These are phyloP conservation scores for Ambrosiella xylebori DNA, from an alignment of 2,329 filamentous ascomycete genomes.

Conservation along the genomic window DNA sequence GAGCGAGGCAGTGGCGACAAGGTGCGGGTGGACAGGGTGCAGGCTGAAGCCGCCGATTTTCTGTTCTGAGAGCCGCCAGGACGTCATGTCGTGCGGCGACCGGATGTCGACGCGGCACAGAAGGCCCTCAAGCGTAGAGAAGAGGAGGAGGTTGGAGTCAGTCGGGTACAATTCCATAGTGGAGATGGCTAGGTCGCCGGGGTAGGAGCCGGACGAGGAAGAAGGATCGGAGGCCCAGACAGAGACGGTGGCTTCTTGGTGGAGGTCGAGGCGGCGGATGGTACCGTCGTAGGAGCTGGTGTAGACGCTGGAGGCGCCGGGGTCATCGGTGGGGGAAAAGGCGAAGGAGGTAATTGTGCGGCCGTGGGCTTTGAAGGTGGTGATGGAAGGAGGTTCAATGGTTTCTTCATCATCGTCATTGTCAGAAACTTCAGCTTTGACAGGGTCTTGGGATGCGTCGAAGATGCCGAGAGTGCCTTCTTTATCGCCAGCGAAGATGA, in stretches of 20 bases:
- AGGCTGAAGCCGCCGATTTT: constrained; percentile 92
- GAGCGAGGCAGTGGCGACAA: constrained; percentile 75
- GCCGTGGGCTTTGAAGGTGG: constrained; percentile 77
- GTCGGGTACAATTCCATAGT: constrained; percentile 61
- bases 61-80: constrained; percentile 64
- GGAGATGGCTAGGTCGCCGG: constrained; percentile 63
- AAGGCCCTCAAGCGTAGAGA: constrained; percentile 67
- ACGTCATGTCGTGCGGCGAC: neutral
- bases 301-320: constrained; percentile 56
- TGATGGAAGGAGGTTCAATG: constrained; percentile 56
- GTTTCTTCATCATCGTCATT: constrained; percentile 48
- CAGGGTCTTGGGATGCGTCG: constrained; percentile 57
- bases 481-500: constrained; percentile 91
- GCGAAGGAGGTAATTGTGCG: constrained; percentile 76
- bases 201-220: constrained; percentile 43
- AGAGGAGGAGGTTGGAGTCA: constrained; percentile 61
- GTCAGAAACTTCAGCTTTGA: constrained; percentile 27
- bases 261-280: constrained; percentile 70
- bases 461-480: constrained; percentile 80
- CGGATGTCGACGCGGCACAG: constrained; percentile 63
- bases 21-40: constrained; percentile 61
- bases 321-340: constrained; percentile 55
- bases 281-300: constrained; percentile 87
- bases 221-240: constrained; percentile 59
- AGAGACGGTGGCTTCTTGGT: constrained; percentile 62